Conservation (phyloP, 495 filamentous ascomycete species). For the Barbatosphaeria neglecta region DNA sequence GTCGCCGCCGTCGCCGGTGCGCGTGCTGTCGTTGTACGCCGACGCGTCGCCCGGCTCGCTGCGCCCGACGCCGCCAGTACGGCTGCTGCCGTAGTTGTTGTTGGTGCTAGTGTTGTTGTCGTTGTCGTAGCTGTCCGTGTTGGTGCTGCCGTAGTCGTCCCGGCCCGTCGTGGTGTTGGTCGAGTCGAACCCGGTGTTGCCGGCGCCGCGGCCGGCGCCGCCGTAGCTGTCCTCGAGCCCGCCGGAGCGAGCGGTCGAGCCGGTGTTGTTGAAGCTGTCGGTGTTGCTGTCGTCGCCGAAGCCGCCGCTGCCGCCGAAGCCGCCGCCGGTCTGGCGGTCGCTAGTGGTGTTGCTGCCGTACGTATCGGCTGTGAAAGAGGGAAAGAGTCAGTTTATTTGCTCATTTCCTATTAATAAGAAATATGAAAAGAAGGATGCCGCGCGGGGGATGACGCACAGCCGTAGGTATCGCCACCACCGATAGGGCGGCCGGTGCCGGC, state of each 20-base stretch:
- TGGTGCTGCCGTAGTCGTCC: not conserved
- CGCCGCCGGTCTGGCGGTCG: constrained; percentile 1
- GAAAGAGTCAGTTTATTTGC: too few relatives aligned
- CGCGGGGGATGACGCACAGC: not conserved
- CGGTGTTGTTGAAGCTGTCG: not conserved
- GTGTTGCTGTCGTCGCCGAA: constrained; percentile 9
- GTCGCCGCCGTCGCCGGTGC: constrained; percentile 8
- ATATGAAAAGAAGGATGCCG: not conserved
- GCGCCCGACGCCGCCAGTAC: constrained; percentile 3
- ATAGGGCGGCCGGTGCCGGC: not conserved
- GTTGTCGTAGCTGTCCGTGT: not conserved
- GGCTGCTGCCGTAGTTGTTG: not conserved
- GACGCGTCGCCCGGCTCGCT: constrained; percentile 6
- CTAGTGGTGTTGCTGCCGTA: not conserved
- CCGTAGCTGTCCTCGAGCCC: constrained; percentile 6
- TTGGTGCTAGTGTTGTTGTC: not conserved
- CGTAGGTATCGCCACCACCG: not conserved
- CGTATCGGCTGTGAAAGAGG: not conserved
- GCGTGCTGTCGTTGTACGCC: not conserved
- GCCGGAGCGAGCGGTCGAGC: constrained; percentile 4
- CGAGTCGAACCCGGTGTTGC: constrained; percentile 3
- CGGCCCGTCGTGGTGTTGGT: not conserved
- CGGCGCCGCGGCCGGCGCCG: constrained; percentile 9
- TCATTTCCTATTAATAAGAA: not conserved
- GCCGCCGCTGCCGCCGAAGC: constrained; percentile 7